Base-by-base conservation (phyloP, 805 yeast genomes). In the Kuraishia hungarica region DNA sequence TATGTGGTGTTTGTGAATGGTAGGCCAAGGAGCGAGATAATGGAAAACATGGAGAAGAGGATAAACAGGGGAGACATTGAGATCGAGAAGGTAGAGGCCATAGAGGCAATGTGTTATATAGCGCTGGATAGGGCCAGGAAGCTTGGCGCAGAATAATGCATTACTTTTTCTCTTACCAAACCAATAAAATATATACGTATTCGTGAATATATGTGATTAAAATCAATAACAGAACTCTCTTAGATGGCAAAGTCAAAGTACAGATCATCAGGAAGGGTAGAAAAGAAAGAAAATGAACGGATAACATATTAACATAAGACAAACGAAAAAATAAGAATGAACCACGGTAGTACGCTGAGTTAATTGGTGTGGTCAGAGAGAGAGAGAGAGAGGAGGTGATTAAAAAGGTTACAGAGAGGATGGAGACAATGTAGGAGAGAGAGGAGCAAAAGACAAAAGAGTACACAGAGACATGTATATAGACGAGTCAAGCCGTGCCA, bases 1-100 rank as follows among this genome's bases (percentile, higher is more conserved):
- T 91, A 88, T 66, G 97, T 91, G 11, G 90, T 89, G 7, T 91
- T 92, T 68, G 97, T 91, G 17, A 89, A 89, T 69, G 97, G 96
- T 1, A 73, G 97, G 59, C 67, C 83, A 1, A 75, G 96, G 57
- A 73, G 74, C 5, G 82, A 69, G 20, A 83, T 91, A 26, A 85
- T 89, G 82, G 68, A 69, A 24, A 73, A 82, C 58, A 87, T 88
- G 89, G 66, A 67, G 51, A 56, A 57, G 35, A 76, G 94, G 59
- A 87, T 91, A 2, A 68, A 67, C 1, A 73, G 86, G 53, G 72
- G 72, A n/a, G 79, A 85, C 62, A 75, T 81, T 56, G 65, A 61
- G 6, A 53, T 59, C 35, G 97, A 92, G 67, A 78, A 82, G 55
- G 50, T 56, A 8, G 86, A 83, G 51, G 96, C 96, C 0, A 80